phyloP scores from a whole-genome alignment of 805 yeast genomes.

The Hanseniaspora mollemarum region DNA sequence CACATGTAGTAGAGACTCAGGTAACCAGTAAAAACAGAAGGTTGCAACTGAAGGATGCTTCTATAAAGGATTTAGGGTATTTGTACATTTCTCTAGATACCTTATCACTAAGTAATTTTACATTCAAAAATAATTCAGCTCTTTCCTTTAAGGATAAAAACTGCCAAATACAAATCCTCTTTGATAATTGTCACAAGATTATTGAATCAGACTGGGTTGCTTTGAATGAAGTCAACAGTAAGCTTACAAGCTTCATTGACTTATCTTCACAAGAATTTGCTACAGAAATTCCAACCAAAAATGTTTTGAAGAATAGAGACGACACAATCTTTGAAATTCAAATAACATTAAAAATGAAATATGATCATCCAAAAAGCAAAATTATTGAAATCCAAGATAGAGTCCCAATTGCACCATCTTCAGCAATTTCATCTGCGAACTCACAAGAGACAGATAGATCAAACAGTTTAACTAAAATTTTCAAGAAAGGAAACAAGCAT shows the following conservation, averaged over 20 bases:
- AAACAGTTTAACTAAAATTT: conserved; percentile 9
- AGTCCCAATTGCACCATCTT: conserved; percentile 36
- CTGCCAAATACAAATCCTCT: conserved; percentile 2
- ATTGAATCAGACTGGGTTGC: conserved; percentile 48
- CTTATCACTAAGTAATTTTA: conserved; percentile 7
- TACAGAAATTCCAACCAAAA: conserved; percentile 41
- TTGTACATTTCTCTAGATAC: conserved; percentile 5
- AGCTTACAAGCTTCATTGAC: conserved; percentile 31
- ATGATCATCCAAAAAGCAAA: conserved; percentile 37
- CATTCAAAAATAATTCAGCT: neutral
- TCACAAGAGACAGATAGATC: conserved; percentile 27
- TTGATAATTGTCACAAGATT: conserved; percentile 74
- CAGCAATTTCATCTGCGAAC: conserved; percentile 29
- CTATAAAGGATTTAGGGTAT: neutral
- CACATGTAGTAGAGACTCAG: no score
- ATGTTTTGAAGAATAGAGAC: conserved; percentile 19
- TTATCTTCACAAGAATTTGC: conserved; percentile 59
- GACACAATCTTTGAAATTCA: conserved; percentile 45
- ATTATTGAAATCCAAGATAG: conserved; percentile 52
- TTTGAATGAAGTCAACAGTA: conserved; percentile 24
- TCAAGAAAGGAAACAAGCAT: neutral
- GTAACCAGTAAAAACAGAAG: neutral
- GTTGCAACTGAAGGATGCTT: neutral
- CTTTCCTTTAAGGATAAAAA: conserved; percentile 3
- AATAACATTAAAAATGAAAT: conserved; percentile 60